Evolutionary conservation across 148 eudicot species (phyloP).

Genomic region (Amaranthus palmeri): DNA sequence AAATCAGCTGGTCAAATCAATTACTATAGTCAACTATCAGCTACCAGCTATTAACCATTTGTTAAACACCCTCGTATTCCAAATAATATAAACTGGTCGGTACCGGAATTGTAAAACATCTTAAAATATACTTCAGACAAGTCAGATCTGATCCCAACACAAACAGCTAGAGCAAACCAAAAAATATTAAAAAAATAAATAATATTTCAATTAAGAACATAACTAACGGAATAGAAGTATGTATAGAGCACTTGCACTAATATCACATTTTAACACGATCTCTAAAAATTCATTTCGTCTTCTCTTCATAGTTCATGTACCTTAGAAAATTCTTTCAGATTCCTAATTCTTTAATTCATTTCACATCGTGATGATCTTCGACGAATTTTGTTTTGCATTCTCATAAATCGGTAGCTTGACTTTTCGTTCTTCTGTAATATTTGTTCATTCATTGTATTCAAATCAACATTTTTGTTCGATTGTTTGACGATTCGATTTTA

Average conservation of each 20-base stretch:
- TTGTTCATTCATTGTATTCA: constrained; percentile 3
- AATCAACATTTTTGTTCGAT: background rate
- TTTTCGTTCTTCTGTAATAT: constrained; percentile 7
- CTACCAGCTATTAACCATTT: too few relatives aligned
- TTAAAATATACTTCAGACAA: background rate
- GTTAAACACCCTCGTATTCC: too few relatives aligned
- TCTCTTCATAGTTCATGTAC: background rate
- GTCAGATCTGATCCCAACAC: background rate
- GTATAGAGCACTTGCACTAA: constrained; percentile 17
- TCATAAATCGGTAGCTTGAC: background rate
- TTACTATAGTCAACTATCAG: too few relatives aligned
- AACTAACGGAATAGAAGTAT: background rate
- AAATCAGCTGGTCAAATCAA: too few relatives aligned
- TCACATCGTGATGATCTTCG: constrained; percentile 16
- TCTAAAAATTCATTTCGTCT: background rate
- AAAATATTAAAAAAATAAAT: background rate
- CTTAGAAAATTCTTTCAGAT: background rate
- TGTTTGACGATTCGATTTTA: constrained; percentile 30
- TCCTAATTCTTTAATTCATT: background rate
- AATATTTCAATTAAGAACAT: background rate
- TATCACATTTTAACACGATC: constrained; percentile 22
- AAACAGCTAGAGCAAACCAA: background rate
- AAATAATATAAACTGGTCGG: too few relatives aligned
- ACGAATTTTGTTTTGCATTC: background rate
- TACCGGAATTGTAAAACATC: too few relatives aligned